Conservation (phyloP, 441 rosid genomes). For the Corymbia citriodora region DNA sequence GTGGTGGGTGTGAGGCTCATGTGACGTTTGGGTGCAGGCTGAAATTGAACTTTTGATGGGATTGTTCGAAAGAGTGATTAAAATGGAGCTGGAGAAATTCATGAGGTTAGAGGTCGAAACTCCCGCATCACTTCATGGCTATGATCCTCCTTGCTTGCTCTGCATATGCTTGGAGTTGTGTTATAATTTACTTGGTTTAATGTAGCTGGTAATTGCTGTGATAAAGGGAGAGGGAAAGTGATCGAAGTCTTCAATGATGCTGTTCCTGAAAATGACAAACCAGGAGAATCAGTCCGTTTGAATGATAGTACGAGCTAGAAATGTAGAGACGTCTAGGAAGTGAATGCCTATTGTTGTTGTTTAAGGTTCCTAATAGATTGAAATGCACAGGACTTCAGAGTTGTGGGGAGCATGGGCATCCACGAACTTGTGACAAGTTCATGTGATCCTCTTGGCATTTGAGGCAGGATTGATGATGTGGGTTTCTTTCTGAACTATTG, state of each 20-base stretch:
- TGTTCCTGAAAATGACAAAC: not conserved
- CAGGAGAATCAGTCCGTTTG: not conserved
- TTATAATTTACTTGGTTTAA: not conserved
- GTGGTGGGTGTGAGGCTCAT: not conserved
- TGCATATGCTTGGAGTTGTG: not conserved
- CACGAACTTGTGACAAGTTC: not conserved
- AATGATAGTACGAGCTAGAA: not conserved
- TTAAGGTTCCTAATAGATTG: not conserved
- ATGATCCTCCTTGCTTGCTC: not conserved
- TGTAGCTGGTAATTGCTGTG: not conserved
- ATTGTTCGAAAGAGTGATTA: conserved; percentile 40
- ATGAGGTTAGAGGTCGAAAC: conserved; percentile 11
- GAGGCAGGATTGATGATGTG: not conserved
- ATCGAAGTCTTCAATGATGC: not conserved
- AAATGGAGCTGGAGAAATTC: conserved; percentile 28
- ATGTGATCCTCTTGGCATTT: not conserved
- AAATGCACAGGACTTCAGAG: not conserved
- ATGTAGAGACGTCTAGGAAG: not conserved
- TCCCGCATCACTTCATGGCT: not conserved
- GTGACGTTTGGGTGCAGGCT: conserved; percentile 23
- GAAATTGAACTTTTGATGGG: conserved; percentile 56
- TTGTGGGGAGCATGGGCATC: not conserved
- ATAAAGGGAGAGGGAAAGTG: not conserved
- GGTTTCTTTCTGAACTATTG: not conserved
- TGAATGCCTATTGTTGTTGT: not conserved